Base-by-base conservation (phyloP, 192 early-diverging fungal species). In the Dimargaris cristalligena region DNA sequence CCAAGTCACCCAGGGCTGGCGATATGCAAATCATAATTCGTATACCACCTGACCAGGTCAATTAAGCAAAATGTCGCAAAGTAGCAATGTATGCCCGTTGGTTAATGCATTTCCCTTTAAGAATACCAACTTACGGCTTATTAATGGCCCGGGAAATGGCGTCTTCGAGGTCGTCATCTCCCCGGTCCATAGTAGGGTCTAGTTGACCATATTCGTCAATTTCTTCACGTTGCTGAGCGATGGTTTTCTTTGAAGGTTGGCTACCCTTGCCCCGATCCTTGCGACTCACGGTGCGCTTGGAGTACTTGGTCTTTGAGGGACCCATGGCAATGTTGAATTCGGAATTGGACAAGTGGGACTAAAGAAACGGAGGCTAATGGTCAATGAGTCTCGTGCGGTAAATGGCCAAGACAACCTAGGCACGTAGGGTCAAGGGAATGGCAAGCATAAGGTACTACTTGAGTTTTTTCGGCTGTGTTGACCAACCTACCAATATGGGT, bases 141-240 rank as follows among this genome's bases (percentile, higher is more conserved):
- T 52, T 52, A 16, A 52, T 52, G 8, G 50, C 50, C 30, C 28
- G 20, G 30, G 28, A 52, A 23, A 52, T 30, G 2, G 50, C 50
- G 14, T 52, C 50, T 2, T 52, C 50, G 20, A 52, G 50, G 30
- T 26, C 50, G 22, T 30, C 50, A 26, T 52, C 50, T 18, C 13
- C 50, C 20, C 28, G 30, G 26, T 11, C 14, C 22, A 30, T 30
- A 18, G 8, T 52, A 26, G 50, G 50, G 30, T 52, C 50, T 11
- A 52, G 13, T 16, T 52, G 20, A 30, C 50, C 50, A 30, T 52
- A 52, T 52, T 52, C 50, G 14, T 52, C 50, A 16, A 52, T 41
- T 16, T 16, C 8, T 16, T 16, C 8, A 41, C 38, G 38, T 10
- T 16, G 38, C 38, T 41, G 8, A 16, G 38, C 38, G 16, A 16